Evolutionary conservation across 2,329 filamentous ascomycete genomes (phyloP).

Genomic region (Mycosphaerella sp.): DNA sequence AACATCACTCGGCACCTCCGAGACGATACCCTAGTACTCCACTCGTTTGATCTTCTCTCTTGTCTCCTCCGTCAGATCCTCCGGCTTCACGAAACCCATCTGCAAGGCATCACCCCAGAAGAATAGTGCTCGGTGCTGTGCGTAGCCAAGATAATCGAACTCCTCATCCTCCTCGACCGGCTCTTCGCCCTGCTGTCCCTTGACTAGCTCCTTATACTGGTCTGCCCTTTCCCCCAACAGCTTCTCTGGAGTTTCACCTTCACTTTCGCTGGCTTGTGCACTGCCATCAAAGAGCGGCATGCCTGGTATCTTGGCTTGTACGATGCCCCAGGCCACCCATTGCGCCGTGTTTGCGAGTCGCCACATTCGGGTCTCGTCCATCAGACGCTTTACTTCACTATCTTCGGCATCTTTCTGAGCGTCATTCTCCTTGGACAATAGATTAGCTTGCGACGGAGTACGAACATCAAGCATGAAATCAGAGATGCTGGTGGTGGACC

Average conservation of each 20-base stretch:
- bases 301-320: slow-evolving; percentile 82
- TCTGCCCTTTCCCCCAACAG: slow-evolving; percentile 30
- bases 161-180: slow-evolving; percentile 60
- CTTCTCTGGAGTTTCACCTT: slow-evolving; percentile 29
- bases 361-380: slow-evolving; percentile 79
- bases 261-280: slow-evolving; percentile 15
- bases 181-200: slow-evolving; percentile 35
- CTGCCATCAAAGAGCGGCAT: slow-evolving; percentile 48
- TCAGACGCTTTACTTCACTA: slow-evolving; percentile 59
- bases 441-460: slow-evolving; percentile 42
- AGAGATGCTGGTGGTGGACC: slow-evolving; percentile 41
- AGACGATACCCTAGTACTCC: slow-evolving; percentile 46
- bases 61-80: slow-evolving; percentile 70
- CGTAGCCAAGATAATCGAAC: slow-evolving; percentile 90
- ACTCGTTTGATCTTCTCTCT: slow-evolving; percentile 62
- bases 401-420: slow-evolving; percentile 58
- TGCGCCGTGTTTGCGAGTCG: slow-evolving; percentile 77
- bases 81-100: slow-evolving; percentile 65
- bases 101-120: slow-evolving; percentile 87
- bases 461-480: slow-evolving; percentile 70
- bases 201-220: slow-evolving; percentile 24
- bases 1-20: too few relatives aligned
- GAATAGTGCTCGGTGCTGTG: slow-evolving; percentile 83
- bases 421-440: slow-evolving; percentile 20
- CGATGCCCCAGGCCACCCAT: slow-evolving; percentile 95